Conservation (phyloP, 495 filamentous ascomycete species). For the Xylaria flabelliformis region DNA sequence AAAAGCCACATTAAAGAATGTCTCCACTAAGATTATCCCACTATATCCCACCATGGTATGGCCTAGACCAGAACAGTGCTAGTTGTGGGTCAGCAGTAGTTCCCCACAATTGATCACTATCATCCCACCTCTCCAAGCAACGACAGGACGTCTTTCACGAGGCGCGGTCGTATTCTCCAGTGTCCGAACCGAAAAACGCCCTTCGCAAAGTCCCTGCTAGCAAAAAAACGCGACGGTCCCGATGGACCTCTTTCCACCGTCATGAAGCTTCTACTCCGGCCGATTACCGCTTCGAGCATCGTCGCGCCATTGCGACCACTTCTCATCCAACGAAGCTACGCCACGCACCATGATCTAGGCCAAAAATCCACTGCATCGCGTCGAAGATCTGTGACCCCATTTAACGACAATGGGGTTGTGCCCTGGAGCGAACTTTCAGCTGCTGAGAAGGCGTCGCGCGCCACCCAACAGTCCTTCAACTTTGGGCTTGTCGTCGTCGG, state of each 20-base stretch:
- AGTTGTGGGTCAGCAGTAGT: not conserved
- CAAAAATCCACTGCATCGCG: conserved; percentile 32
- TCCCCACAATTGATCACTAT: conserved; percentile 23
- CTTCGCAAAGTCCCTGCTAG: not conserved
- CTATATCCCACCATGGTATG: not conserved
- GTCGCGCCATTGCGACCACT: conserved; percentile 32
- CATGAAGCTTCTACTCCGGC: conserved; percentile 41
- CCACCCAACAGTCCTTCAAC: conserved; percentile 91
- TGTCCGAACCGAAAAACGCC: not conserved
- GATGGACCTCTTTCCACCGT: conserved; percentile 35
- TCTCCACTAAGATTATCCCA: conserved; percentile 11
- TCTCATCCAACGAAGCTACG: conserved; percentile 38
- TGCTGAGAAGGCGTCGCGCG: conserved; percentile 80
- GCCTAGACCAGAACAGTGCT: conserved; percentile 25
- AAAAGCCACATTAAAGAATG: conserved; percentile 35
- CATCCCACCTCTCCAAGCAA: conserved; percentile 9
- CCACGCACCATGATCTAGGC: conserved; percentile 39
- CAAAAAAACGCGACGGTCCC: not conserved
- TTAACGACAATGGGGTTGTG: conserved; percentile 81
- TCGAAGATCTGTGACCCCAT: conserved; percentile 74
- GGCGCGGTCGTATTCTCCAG: not conserved
- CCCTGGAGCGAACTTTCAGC: conserved; percentile 77
- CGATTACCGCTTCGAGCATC: conserved; percentile 29
- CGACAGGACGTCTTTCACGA: conserved; percentile 5
- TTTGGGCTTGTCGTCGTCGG: conserved; percentile 78